Percentiles rank a stretch among this genome's conserved stretches.
Conservation (phyloP, 768 basidiomycete genomes). For the Boletus vermiculosoides region DNA sequence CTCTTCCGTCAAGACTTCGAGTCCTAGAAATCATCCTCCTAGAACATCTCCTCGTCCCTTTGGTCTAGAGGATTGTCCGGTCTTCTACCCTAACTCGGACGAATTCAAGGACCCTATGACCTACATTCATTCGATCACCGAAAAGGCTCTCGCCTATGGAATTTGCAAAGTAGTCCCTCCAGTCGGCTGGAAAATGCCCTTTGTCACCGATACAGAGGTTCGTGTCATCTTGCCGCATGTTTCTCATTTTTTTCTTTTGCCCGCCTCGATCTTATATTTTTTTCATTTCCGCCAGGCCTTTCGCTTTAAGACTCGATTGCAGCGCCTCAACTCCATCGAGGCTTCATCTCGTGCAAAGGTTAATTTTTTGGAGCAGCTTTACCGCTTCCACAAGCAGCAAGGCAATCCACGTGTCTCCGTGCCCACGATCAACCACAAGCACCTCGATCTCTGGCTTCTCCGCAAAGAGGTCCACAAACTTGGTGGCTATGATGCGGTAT, state of each 20-base stretch:
- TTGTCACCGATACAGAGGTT: conserved; percentile 92
- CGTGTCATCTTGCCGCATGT: conserved; percentile 32
- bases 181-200: conserved; percentile 91
- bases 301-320: conserved; percentile 93
- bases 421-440: conserved; percentile 89
- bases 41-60: conserved; percentile 64
- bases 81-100: conserved; percentile 83
- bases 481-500: conserved; percentile 86
- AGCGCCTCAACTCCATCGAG: conserved; percentile 94
- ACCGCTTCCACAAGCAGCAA: conserved; percentile 95
- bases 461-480: conserved; percentile 87
- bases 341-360: conserved; percentile 95
- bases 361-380: conserved; percentile 96
- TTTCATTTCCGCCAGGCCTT: conserved; percentile 54
- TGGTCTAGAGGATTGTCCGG: conserved; percentile 84
- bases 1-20: conserved; percentile 65
- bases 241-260: conserved; percentile 19
- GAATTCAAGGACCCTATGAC: conserved; percentile 94
- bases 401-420: conserved; percentile 88
- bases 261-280: conserved; percentile 20
- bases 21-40: conserved; percentile 43
- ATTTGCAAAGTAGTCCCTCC: conserved; percentile 98
- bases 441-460: conserved; percentile 90
- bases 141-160: conserved; percentile 70
- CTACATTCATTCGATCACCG: conserved; percentile 82